Evolutionary conservation across 78 protist species (phyloP).

Genomic region (Isochrysis galbana): DNA sequence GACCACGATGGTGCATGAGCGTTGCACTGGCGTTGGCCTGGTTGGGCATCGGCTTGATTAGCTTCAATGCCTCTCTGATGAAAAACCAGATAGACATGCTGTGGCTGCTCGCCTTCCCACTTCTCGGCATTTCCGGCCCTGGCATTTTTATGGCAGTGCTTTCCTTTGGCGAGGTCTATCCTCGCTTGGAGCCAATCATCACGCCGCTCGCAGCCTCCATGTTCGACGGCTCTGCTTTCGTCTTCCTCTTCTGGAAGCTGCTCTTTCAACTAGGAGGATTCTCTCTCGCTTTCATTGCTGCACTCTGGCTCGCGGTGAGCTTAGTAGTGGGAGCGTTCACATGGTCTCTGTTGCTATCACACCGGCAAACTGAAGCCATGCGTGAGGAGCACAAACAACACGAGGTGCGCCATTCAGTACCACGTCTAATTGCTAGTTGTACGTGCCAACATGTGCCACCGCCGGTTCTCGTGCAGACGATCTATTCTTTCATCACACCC

Average conservation of each 20-base stretch:
- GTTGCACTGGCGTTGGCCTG: not conserved
- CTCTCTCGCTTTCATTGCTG: not conserved
- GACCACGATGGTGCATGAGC: not conserved
- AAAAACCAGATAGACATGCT: not conserved
- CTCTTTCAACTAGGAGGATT: not conserved
- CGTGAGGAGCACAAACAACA: not conserved
- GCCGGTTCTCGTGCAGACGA: no score
- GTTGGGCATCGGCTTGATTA: not conserved
- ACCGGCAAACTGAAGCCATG: not conserved
- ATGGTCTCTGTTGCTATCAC: not conserved
- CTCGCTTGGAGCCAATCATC: not conserved
- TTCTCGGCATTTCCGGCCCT: not conserved
- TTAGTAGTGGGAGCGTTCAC: not conserved
- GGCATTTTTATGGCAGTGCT: not conserved
- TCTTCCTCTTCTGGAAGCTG: not conserved
- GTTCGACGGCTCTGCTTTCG: not conserved
- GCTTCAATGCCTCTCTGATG: not conserved
- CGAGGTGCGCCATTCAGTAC: no score
- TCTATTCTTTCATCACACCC: no score
- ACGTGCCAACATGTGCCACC: no score
- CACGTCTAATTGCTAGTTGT: no score
- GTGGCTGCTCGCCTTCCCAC: not conserved
- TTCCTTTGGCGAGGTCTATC: not conserved
- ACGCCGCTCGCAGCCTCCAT: not conserved
- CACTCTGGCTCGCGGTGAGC: not conserved